These are phyloP conservation scores for Mayamaea pseudoterrestris DNA, from an alignment of 108 stramenopile species.

Conservation along the genomic window DNA sequence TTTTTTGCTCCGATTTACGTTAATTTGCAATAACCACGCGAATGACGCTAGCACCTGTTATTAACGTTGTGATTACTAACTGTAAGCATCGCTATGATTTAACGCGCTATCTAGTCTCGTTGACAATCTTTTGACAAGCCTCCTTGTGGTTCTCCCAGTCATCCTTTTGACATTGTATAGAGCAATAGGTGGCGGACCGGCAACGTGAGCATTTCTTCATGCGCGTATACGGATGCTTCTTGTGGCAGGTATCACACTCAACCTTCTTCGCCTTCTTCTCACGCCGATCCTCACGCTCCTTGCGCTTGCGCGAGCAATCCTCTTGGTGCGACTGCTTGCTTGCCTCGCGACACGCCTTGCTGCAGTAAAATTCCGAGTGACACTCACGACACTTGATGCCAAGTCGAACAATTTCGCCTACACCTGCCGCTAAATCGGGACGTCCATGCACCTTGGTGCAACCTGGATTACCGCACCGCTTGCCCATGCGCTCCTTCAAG, in stretches of 20 bases:
- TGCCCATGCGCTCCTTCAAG: conserved; percentile 13
- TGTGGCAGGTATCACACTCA: conserved; percentile 27
- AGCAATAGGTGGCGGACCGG: conserved; percentile 31
- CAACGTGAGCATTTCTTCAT: conserved; percentile 45
- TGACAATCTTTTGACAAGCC: no score
- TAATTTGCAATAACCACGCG: no score
- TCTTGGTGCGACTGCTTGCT: conserved; percentile 8
- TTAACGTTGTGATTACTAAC: no score
- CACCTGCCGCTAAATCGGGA: conserved; percentile 15
- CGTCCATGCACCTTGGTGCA: conserved; percentile 24
- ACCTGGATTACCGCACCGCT: conserved; percentile 19
- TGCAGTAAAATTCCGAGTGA: conserved; percentile 26
- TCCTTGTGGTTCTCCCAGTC: conserved; percentile 28
- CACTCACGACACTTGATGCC: conserved; percentile 23
- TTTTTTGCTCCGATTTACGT: no score
- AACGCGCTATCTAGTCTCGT: no score
- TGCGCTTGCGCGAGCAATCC: conserved; percentile 11
- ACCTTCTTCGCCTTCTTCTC: conserved; percentile 19
- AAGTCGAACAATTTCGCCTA: conserved; percentile 22
- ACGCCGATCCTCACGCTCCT: conserved; percentile 21
- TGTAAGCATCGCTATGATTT: no score
- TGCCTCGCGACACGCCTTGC: conserved; percentile 16
- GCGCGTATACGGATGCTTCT: conserved; percentile 16
- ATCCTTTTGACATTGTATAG: conserved; percentile 29
- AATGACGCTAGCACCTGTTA: no score